A percentile compares a stretch with the other conserved stretches of the same genome.
These are phyloP conservation scores for Tagetes erecta DNA, from an alignment of 129 eudicot species.

Conservation along the genomic window DNA sequence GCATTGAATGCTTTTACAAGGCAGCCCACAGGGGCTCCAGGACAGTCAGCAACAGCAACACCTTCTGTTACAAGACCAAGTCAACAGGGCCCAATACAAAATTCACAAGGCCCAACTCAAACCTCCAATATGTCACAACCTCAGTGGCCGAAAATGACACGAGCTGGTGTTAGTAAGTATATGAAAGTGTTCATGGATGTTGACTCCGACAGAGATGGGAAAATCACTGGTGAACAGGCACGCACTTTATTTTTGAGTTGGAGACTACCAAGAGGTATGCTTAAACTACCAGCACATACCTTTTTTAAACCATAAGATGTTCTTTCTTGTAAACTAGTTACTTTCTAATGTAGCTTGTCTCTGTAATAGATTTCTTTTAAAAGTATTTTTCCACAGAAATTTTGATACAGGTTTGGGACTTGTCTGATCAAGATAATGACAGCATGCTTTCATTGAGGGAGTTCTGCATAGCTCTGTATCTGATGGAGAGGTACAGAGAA, in stretches of 20 bases:
- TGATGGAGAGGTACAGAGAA: constrained; percentile 95
- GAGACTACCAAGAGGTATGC: constrained; percentile 91
- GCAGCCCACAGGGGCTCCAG: constrained; percentile 54
- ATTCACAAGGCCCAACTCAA: constrained; percentile 44
- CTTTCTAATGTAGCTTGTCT: constrained; percentile 1
- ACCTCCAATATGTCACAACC: constrained; percentile 53
- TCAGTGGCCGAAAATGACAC: constrained; percentile 95
- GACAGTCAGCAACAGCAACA: constrained; percentile 44
- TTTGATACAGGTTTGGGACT: constrained; percentile 96
- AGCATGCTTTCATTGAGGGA: constrained; percentile 98
- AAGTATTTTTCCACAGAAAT: constrained; percentile 54
- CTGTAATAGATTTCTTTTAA: not conserved
- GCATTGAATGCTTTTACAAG: constrained; percentile 60
- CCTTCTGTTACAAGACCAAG: constrained; percentile 47
- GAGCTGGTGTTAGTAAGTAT: constrained; percentile 78
- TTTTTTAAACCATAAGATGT: not conserved
- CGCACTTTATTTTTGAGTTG: constrained; percentile 85
- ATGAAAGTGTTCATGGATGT: constrained; percentile 88
- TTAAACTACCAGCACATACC: not conserved
- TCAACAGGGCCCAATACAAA: constrained; percentile 62
- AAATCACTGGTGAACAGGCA: constrained; percentile 87
- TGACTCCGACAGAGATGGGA: constrained; percentile 92
- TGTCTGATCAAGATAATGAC: constrained; percentile 92
- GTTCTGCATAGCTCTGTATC: constrained; percentile 82
- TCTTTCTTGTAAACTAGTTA: not conserved